Percentiles rank a stretch among this genome's conserved stretches.
Conservation (phyloP, 1,139 yeast species). For the Spathaspora sp. region DNA sequence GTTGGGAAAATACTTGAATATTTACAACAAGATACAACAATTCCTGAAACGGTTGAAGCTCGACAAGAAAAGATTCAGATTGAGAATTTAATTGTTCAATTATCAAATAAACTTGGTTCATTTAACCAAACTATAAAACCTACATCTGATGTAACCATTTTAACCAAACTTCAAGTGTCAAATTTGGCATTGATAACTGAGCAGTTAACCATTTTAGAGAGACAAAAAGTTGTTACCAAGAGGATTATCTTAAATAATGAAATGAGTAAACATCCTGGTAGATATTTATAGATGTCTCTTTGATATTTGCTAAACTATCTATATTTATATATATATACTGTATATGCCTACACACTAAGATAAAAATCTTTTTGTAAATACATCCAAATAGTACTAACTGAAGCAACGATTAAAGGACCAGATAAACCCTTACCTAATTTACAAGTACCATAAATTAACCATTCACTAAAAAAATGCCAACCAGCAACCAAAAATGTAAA, state of each 20-base stretch:
- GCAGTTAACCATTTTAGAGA: conserved; percentile 26
- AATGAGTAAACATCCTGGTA: background rate
- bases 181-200: conserved; percentile 32
- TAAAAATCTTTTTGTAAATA: conserved; percentile 54
- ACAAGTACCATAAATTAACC: conserved; percentile 77
- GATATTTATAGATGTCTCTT: background rate
- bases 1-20: conserved; percentile 20
- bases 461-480: conserved; percentile 79
- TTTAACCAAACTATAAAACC: conserved; percentile 11
- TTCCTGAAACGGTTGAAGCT: conserved; percentile 11
- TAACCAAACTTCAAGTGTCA: conserved; percentile 20
- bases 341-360: conserved; percentile 6
- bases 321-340: background rate
- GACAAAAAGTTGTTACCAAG: conserved; percentile 21
- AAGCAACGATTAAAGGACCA: conserved; percentile 77
- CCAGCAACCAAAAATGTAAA: conserved; percentile 85
- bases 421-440: conserved; percentile 82
- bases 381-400: conserved; percentile 63
- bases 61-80: conserved; percentile 16
- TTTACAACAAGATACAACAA: conserved; percentile 11
- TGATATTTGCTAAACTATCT: background rate
- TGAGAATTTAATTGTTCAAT: conserved; percentile 25
- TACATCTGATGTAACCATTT: conserved; percentile 8
- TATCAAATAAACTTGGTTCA: conserved; percentile 23
- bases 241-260: conserved; percentile 9